Base-by-base conservation (phyloP, 1,284 basidiomycete genomes). In the Termitomyces sp. region DNA sequence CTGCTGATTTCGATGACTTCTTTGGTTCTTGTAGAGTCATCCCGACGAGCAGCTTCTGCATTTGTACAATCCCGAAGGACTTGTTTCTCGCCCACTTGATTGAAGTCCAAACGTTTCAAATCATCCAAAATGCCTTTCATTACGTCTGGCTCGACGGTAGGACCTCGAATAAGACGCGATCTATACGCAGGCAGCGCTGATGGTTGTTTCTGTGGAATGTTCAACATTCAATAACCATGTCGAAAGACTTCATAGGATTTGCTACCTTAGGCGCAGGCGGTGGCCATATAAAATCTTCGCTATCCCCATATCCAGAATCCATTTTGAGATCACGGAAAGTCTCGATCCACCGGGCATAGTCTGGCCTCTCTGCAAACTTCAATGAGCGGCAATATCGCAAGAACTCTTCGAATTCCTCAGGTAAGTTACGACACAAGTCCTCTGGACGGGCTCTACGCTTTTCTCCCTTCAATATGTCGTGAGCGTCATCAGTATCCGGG, bases 331-430 rank as follows among this genome's bases (percentile, higher is more conserved):
- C 75, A 42, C 73, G 67, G 64, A 90, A 90, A 58, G 78, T 76
- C 19, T 78, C 70, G 26, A 77, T 73, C 87, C 87, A 90, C 15
- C 66, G 64, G 3, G 68, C 70, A 57, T 90, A 90, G 64, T 89
- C 81, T 8, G 87, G 87, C 30, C 71, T 68, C 41, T 86, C 82
- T n/a, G 73, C 70, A 64, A 88, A 90, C 49, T 78, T 77, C 64
- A 90, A 71, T 66, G 78, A 74, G 49, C 87, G 74, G 63, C 83
- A 87, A 65, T 88, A 88, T 51, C 80, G 70, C 52, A 90, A 70
- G 61, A 90, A 88, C 45, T 87, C 86, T 66, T 89, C 87, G 58
- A 90, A 90, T 60, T 82, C 82, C 12, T 71, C 70, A 0, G 87
- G 87, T 17, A 90, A 70, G 5, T 84, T 83, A 48, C 76, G 76